Percentiles rank a stretch among this genome's conserved stretches.
Evolutionary conservation across 768 basidiomycete genomes (phyloP).

Genomic region (Sporobolomyces pararoseus): DNA sequence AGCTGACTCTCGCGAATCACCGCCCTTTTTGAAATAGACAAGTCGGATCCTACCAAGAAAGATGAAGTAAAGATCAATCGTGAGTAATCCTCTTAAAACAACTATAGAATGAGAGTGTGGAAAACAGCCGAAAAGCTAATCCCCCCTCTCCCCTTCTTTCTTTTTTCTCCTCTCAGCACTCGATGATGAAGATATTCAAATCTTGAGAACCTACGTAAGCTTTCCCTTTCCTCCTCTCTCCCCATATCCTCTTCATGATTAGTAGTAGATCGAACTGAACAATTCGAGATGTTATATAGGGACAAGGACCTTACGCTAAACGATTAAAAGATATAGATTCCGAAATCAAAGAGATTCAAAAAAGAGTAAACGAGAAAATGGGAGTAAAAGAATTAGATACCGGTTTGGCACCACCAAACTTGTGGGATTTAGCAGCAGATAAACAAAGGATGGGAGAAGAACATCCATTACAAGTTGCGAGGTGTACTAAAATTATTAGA

Average conservation of each 20-base stretch:
- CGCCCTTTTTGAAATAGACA: no score
- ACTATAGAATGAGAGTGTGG: no score
- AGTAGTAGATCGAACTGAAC: no score
- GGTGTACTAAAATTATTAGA: constrained; percentile 97
- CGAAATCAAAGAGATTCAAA: constrained; percentile 93
- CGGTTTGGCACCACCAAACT: constrained; percentile 88
- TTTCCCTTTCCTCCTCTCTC: background rate
- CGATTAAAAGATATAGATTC: constrained; percentile 81
- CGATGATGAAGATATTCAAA: constrained; percentile 97
- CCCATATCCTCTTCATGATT: no score
- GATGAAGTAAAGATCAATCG: constrained; percentile 80
- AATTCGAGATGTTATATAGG: constrained; percentile 62
- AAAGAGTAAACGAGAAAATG: constrained; percentile 91
- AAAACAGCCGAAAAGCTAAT: no score
- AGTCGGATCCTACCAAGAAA: constrained; percentile 81
- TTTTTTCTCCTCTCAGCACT: constrained; percentile 58
- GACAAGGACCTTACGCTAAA: constrained; percentile 93
- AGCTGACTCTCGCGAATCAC: no score
- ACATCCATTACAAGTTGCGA: constrained; percentile 91
- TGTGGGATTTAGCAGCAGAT: constrained; percentile 96
- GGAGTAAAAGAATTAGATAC: constrained; percentile 99
- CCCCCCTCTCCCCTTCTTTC: no score
- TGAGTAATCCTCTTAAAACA: background rate
- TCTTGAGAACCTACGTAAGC: constrained; percentile 90
- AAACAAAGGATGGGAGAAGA: constrained; percentile 84